Conservation (phyloP, 768 basidiomycete species). For the Termitomyces sp. region DNA sequence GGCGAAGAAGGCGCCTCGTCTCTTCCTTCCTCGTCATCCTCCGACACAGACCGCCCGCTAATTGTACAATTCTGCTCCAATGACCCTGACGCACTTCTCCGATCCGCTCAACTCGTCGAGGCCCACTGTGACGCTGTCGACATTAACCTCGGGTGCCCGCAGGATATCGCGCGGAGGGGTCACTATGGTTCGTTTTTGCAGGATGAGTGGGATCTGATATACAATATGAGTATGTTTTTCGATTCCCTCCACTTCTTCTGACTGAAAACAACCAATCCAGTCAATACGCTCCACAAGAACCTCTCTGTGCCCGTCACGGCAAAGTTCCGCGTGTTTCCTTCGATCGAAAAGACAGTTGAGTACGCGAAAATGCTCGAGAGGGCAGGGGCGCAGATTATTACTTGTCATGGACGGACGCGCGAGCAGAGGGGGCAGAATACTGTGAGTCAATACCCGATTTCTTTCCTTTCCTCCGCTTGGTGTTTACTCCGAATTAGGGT, state of each 20-base stretch:
- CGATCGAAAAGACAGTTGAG: slow-evolving; percentile 80
- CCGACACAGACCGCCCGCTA: slow-evolving; percentile 66
- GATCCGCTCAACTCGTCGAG: slow-evolving; percentile 73
- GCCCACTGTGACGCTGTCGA: slow-evolving; percentile 88
- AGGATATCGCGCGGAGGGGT: slow-evolving; percentile 88
- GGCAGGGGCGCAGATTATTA: slow-evolving; percentile 92
- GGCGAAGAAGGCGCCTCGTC: slow-evolving; percentile 80
- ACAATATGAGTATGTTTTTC: neutral
- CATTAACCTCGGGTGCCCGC: slow-evolving; percentile 91
- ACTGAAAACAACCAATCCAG: slow-evolving; percentile 29
- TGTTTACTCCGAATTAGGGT: slow-evolving; percentile 38
- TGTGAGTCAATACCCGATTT: slow-evolving; percentile 27
- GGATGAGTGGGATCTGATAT: slow-evolving; percentile 82
- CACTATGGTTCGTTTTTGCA: slow-evolving; percentile 88
- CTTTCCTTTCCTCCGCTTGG: neutral
- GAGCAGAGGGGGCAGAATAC: slow-evolving; percentile 88
- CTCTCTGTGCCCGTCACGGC: slow-evolving; percentile 92
- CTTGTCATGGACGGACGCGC: slow-evolving; percentile 86
- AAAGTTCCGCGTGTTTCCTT: slow-evolving; percentile 90
- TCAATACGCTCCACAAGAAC: slow-evolving; percentile 79
- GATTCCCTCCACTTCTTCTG: neutral
- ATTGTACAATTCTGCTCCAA: slow-evolving; percentile 95
- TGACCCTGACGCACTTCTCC: slow-evolving; percentile 70
- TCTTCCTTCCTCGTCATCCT: neutral
- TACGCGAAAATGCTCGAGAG: slow-evolving; percentile 96